phyloP scores from a whole-genome alignment of 208 protist genomes.

The Acanthamoeba castellanii region DNA sequence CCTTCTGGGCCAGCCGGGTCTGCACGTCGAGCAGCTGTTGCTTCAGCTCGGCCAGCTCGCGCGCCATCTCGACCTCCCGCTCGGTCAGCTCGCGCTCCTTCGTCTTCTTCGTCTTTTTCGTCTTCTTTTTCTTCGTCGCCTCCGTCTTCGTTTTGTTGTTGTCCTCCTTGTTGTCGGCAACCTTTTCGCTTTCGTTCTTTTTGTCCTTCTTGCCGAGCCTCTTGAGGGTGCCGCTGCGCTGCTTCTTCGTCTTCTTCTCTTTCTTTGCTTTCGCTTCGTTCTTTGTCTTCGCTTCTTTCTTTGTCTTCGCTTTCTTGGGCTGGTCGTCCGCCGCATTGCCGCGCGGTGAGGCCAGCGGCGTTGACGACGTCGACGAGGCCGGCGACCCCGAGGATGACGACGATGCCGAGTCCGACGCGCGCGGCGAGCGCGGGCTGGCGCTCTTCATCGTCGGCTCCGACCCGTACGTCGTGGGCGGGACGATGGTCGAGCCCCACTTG shows the following conservation, averaged over 20 bases:
- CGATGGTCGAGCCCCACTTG: background rate
- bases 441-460: background rate
- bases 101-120: background rate
- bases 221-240: background rate
- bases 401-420: background rate
- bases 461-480: background rate
- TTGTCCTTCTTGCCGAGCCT: background rate
- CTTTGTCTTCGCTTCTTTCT: background rate
- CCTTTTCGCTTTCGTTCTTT: background rate
- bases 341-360: background rate
- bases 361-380: background rate
- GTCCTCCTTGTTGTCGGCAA: background rate
- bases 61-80: background rate
- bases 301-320: background rate
- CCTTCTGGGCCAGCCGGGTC: background rate
- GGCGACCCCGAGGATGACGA: background rate
- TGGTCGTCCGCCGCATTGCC: background rate
- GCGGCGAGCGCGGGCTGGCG: background rate
- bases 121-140: background rate
- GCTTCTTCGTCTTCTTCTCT: background rate
- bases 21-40: background rate
- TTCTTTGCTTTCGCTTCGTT: background rate
- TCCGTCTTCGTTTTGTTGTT: background rate
- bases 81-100: background rate
- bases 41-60: constrained; percentile 1